Evolutionary conservation across 768 basidiomycete genomes (phyloP).

Genomic region (Coprinellus aureogranulatus): DNA sequence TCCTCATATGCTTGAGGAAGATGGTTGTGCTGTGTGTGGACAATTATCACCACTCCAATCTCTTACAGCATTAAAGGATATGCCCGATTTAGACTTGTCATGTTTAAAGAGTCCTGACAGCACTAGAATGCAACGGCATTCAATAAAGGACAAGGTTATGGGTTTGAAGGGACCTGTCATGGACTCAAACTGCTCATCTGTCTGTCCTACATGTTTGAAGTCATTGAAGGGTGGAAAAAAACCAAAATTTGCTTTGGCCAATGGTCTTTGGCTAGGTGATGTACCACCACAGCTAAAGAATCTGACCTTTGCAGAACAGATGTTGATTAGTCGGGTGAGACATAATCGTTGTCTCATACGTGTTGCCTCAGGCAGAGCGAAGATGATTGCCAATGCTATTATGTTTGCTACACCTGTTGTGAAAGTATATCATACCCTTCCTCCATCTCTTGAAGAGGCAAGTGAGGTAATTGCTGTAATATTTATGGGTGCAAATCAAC

Average conservation of each 20-base stretch:
- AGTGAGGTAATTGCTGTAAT: slow-evolving; percentile 20
- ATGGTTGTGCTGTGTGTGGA: too few species aligned
- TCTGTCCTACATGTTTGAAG: too few species aligned
- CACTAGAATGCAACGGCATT: too few species aligned
- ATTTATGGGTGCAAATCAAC: neutral
- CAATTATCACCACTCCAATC: too few species aligned
- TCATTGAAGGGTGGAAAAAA: too few species aligned
- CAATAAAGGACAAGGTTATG: too few species aligned
- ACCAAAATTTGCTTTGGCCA: slow-evolving; percentile 22
- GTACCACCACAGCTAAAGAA: slow-evolving; percentile 23
- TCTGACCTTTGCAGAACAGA: slow-evolving; percentile 26
- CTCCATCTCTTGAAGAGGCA: slow-evolving; percentile 19
- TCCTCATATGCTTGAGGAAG: too few species aligned
- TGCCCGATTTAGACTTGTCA: too few species aligned
- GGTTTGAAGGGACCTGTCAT: too few species aligned
- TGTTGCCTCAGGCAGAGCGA: slow-evolving; percentile 22
- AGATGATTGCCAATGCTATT: slow-evolving; percentile 30
- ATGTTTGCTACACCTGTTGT: slow-evolving; percentile 23
- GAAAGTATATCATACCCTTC: slow-evolving; percentile 24
- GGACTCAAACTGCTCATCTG: too few species aligned
- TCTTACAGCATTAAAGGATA: too few species aligned
- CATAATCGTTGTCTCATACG: slow-evolving; percentile 28
- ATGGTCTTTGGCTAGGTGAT: slow-evolving; percentile 34
- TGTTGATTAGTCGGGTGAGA: slow-evolving; percentile 22
- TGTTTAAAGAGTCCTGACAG: too few species aligned